Conservation (phyloP, 495 filamentous ascomycete species). For the Friedmanniomyces endolithicus region DNA sequence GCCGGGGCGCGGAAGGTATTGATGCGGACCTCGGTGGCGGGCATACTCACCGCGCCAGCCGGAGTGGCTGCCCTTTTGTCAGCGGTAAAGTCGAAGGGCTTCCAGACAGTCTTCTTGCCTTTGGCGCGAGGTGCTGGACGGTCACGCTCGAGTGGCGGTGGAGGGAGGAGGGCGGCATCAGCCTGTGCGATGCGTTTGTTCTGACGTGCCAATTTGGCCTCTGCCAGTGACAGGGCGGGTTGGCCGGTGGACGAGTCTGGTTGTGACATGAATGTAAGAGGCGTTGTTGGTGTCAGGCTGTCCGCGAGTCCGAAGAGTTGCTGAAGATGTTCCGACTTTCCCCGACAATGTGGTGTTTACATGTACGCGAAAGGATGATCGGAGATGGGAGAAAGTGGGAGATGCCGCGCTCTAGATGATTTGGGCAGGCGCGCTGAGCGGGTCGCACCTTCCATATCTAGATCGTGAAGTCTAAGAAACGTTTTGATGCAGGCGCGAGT, state of each 20-base stretch:
- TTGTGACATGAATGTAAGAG: background rate
- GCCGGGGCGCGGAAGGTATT: constrained; percentile 13
- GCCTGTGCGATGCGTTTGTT: constrained; percentile 14
- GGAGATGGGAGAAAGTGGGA: too few species aligned
- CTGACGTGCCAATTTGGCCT: constrained; percentile 18
- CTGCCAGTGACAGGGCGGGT: constrained; percentile 10
- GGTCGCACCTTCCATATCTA: constrained; percentile 2
- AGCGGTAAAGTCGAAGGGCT: constrained; percentile 7
- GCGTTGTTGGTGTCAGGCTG: too few species aligned
- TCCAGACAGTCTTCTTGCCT: constrained; percentile 8
- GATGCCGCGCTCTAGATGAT: background rate
- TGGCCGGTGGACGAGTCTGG: background rate
- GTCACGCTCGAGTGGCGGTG: background rate
- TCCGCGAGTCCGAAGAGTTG: too few species aligned
- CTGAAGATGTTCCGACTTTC: constrained; percentile 8
- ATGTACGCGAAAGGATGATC: too few species aligned
- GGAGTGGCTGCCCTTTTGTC: background rate
- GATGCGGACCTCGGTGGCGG: constrained; percentile 7
- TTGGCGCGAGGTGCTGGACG: constrained; percentile 10
- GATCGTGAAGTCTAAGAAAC: too few species aligned
- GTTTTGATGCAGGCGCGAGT: too few species aligned
- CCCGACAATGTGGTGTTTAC: too few species aligned
- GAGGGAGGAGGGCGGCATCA: constrained; percentile 13
- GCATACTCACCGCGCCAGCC: background rate
- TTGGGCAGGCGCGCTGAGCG: background rate